A percentile compares a stretch with the other conserved stretches of the same genome.
phyloP scores from a whole-genome alignment of 2,329 filamentous ascomycete species.

The Sporothrix euskadiensis region DNA sequence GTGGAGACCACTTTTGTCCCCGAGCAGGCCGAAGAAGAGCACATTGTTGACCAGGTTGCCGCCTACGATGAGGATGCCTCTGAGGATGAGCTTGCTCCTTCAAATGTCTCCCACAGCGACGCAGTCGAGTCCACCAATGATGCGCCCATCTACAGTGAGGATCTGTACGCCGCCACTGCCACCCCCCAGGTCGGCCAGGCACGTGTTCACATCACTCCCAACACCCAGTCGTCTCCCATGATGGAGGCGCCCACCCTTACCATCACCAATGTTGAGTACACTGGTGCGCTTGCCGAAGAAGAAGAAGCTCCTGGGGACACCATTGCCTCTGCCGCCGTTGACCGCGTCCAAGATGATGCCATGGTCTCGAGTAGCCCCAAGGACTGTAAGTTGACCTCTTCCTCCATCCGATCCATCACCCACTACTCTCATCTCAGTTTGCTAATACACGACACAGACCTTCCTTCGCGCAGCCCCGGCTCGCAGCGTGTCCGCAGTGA shows the following conservation, averaged over 20 bases:
- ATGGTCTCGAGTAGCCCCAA: not conserved
- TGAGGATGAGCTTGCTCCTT: conserved; percentile 19
- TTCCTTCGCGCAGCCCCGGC: not conserved
- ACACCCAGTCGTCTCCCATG: conserved; percentile 9
- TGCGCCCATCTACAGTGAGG: conserved; percentile 13
- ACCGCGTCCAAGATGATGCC: conserved; percentile 4
- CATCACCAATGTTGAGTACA: not conserved
- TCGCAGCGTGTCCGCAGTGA: not conserved
- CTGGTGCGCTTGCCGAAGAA: not conserved
- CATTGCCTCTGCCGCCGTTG: not conserved
- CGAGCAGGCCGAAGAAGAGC: not conserved
- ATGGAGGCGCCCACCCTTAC: conserved; percentile 6
- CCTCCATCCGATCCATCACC: not conserved
- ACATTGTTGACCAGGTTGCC: not conserved
- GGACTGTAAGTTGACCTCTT: not conserved
- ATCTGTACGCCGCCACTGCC: not conserved
- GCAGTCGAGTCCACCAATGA: not conserved
- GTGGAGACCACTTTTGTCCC: not conserved
- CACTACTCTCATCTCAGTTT: not conserved
- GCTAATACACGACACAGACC: not conserved
- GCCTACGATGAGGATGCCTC: not conserved
- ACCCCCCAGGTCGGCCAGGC: conserved; percentile 1
- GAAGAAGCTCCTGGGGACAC: not conserved
- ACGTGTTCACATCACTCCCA: not conserved
- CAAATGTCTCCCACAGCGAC: not conserved